These are phyloP conservation scores for Spergularia bocconei DNA, from an alignment of 148 eudicot genomes.

Conservation along the genomic window DNA sequence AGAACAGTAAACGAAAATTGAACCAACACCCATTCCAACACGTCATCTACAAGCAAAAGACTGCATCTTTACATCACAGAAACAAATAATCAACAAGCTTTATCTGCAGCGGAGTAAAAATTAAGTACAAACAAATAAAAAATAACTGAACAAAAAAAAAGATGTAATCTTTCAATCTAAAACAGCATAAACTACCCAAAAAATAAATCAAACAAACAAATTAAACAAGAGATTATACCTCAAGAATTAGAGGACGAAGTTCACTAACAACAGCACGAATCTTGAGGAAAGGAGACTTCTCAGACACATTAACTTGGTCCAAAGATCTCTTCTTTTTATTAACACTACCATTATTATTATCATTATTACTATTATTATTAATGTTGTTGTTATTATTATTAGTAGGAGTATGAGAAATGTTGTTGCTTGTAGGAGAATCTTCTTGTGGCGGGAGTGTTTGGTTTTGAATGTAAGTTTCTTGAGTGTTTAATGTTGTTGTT, in stretches of 20 bases:
- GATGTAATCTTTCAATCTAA: neutral
- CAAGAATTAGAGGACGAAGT: conserved; percentile 76
- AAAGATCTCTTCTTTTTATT: conserved; percentile 51
- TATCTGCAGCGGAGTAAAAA: neutral
- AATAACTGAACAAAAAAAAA: neutral
- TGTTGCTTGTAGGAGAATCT: neutral
- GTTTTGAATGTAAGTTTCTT: conserved; percentile 19
- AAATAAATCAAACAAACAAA: conserved; percentile 12
- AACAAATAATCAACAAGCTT: neutral
- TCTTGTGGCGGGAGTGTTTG: conserved; percentile 26
- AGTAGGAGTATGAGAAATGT: neutral
- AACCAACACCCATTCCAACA: conserved; percentile 18
- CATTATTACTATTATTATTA: neutral
- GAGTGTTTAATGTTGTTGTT: conserved; percentile 3
- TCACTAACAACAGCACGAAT: conserved; percentile 53
- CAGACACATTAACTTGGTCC: conserved; percentile 31
- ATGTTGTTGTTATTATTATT: neutral
- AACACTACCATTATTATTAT: neutral
- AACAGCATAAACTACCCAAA: neutral
- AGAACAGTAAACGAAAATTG: neutral
- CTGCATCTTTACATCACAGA: conserved; percentile 1
- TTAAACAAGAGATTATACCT: conserved; percentile 40
- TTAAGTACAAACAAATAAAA: neutral
- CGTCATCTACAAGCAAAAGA: neutral
- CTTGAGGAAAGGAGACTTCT: conserved; percentile 59